Percentiles rank a stretch among this genome's conserved stretches.
Conservation (phyloP, 257 asterid genomes). For the Petrea volubilis region DNA sequence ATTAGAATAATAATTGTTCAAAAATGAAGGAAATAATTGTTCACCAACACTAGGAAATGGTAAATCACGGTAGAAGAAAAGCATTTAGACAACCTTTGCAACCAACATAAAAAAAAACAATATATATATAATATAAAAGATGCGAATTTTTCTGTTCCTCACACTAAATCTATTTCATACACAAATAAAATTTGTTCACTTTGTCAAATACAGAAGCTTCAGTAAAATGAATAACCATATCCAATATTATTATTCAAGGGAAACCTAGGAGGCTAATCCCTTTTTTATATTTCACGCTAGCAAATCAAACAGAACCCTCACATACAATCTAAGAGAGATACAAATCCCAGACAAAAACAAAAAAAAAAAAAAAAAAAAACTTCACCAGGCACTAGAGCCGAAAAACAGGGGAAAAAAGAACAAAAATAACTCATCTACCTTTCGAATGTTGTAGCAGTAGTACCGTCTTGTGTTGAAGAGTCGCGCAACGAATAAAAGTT, state of each 20-base stretch:
- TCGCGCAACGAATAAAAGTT: slow-evolving; percentile 51
- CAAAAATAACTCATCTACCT: slow-evolving; percentile 50
- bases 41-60: too few relatives aligned
- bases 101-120: neutral
- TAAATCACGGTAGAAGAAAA: too few relatives aligned
- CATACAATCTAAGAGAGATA: slow-evolving; percentile 54
- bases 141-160: slow-evolving; percentile 1
- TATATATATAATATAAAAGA: too few relatives aligned
- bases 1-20: too few relatives aligned
- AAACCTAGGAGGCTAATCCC: slow-evolving; percentile 46
- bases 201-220: slow-evolving; percentile 33
- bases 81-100: too few relatives aligned
- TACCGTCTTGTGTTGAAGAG: slow-evolving; percentile 47
- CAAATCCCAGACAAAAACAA: slow-evolving; percentile 40
- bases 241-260: slow-evolving; percentile 50
- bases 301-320: slow-evolving; percentile 54
- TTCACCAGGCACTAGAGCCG: slow-evolving; percentile 47
- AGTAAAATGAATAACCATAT: slow-evolving; percentile 43
- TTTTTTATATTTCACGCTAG: slow-evolving; percentile 50
- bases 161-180: slow-evolving; percentile 28
- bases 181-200: slow-evolving; percentile 21
- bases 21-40: too few relatives aligned
- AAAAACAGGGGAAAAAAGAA: slow-evolving; percentile 22
- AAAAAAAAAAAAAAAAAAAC: slow-evolving; percentile 29
- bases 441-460: slow-evolving; percentile 37